Conservation (phyloP, 2,329 filamentous ascomycete species). For the Peltaster fructicola region DNA sequence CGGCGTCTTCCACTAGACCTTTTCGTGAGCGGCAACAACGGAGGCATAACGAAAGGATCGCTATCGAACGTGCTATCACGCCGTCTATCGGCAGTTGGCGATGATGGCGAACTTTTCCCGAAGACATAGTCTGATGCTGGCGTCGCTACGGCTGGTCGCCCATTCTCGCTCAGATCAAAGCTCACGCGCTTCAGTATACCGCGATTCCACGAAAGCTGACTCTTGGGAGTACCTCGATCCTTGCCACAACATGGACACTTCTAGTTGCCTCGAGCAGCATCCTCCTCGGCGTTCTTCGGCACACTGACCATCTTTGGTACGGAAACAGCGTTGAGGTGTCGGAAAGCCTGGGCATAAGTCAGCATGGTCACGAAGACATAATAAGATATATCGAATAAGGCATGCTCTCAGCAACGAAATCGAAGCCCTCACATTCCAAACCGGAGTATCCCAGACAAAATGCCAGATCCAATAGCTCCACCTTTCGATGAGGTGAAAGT, state of each 20-base stretch:
- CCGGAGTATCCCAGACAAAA: slow-evolving; percentile 22
- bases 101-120: no score
- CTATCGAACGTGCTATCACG: no score
- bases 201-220: no score
- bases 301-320: slow-evolving; percentile 35
- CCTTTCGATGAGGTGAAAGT: no score
- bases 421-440: slow-evolving; percentile 22
- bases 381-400: slow-evolving; percentile 1
- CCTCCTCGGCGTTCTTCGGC: slow-evolving; percentile 36
- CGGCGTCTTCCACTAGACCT: no score
- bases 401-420: slow-evolving; percentile 4
- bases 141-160: no score
- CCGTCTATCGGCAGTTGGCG: no score
- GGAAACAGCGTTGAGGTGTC: slow-evolving; percentile 33
- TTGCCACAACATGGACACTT: slow-evolving; percentile 1
- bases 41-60: no score
- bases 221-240: background rate
- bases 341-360: slow-evolving; percentile 28
- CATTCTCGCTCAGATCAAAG: no score
- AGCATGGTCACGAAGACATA: slow-evolving; percentile 8
- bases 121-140: no score
- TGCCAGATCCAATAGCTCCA: slow-evolving; percentile 24
- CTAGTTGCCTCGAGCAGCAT: slow-evolving; percentile 30
- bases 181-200: no score
- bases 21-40: no score